Base-by-base conservation (phyloP, 768 basidiomycete species). In the Astraeus odoratus region DNA sequence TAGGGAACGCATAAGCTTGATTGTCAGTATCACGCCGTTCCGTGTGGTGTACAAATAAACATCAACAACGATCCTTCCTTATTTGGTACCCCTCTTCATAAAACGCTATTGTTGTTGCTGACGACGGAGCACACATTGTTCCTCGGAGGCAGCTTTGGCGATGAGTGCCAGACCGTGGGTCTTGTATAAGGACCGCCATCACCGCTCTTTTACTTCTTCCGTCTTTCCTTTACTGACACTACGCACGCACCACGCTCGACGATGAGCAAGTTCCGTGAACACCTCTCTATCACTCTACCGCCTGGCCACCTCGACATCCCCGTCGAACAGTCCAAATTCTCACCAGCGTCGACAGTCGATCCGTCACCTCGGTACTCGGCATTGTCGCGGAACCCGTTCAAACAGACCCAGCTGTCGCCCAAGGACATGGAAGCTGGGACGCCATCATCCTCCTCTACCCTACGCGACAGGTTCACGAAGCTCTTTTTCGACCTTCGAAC, bases 321-420 rank as follows among this genome's bases (percentile, higher is more conserved):
- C 3, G 29, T 64, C 40, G 64, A 66, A 44, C 46, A 47, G 3
- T 73, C 72, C 35, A 70, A 59, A 38, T 72, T 74, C 56, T 74
- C 73, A 16, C 68, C 73, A 29, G 67, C 67, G n/a, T 70, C 71
- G 8, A 66, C 68, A 10, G 57, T 63, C 39, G 45, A 52, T 3
- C 46, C 56, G 6, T 60, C 59, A n/a, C 56, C 58, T 12, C 60
- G 56, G 23, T 56, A 51, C 16, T 57, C 57, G 35, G 57, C 62
- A 47, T 56, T 62, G 49, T 52, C 43, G 16, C 38, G 49, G 22
- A 46, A 39, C 15, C 43, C 40, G 19, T 60, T 46, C n/a, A 51
- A 48, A 44, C 22, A 16, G 15, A 43, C 42, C 3, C 56, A 51
- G 31, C 2, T 29, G 31, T 8, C 31, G 8, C 26, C 55, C 15